Base-by-base conservation (phyloP, 768 basidiomycete species). In the Psilocybe cyanescens region DNA sequence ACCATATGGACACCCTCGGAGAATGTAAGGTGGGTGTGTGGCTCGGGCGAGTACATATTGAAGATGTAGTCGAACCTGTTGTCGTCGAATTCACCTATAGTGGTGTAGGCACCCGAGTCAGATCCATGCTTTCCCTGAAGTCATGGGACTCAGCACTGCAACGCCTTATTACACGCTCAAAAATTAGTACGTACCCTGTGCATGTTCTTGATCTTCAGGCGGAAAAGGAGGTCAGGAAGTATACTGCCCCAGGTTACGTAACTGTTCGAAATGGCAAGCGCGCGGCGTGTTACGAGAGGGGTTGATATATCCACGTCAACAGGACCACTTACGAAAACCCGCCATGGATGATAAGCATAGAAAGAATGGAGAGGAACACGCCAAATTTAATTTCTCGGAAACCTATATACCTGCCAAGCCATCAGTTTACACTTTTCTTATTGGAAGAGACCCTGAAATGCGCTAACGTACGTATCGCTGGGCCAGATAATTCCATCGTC, bases 401-500 rank as follows among this genome's bases (percentile, higher is more conserved):
- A 11, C 80, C 79, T 9, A 24, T 48, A 60, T 73, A 81, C n/a
- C 78, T 81, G 41, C 35, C 35, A 30, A 17, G 1, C 30, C 58
- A n/a, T 47, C 33, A 62, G 17, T 11, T 31, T 24, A 52, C 30
- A 28, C 30, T 28, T 5, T 49, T 29, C 11, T 6, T 29, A 8
- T 19, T 2, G 5, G 12, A 14, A 3, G 35, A 41, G 3, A 8
- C 5, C 16, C n/a, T 56, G 19, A 28, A 24, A 24, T 24, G 24
- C 2, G 30, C 17, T n/a, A 4, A 71, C 76, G 59, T 59, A 81
- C 79, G 80, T 82, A 64, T 82, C 80, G 11, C 41, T 62, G 5
- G 80, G 80, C 77, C 79, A 81, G 58, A 82, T 81, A 44, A 80
- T 70, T 4, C 80, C 81, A 65, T 81, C 81, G 28, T 65, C 61